Evolutionary conservation across 2,329 filamentous ascomycete species (phyloP).

Genomic region (Stachybotrys echinatus): DNA sequence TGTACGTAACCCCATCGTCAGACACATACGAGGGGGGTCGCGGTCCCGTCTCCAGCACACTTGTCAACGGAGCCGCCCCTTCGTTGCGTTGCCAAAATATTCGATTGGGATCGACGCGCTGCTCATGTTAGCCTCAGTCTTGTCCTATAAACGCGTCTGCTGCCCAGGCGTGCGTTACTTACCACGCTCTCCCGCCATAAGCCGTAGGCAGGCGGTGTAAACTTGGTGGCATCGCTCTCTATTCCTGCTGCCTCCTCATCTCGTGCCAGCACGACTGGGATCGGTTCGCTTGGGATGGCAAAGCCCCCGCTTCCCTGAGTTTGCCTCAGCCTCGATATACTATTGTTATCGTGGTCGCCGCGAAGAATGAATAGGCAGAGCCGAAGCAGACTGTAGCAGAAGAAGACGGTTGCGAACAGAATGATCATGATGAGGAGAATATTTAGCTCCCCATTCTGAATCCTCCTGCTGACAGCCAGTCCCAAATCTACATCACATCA

Average conservation of each 20-base stretch:
- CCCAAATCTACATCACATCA: slow-evolving; percentile 55
- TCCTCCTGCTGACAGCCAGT: slow-evolving; percentile 60
- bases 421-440: slow-evolving; percentile 76
- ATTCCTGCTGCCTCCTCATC: slow-evolving; percentile 65
- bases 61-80: slow-evolving; percentile 17
- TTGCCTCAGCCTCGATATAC: slow-evolving; percentile 23
- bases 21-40: slow-evolving; percentile 73
- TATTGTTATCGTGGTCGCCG: slow-evolving; percentile 26
- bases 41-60: slow-evolving; percentile 17
- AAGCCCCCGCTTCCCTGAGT: slow-evolving; percentile 58
- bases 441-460: slow-evolving; percentile 66
- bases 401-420: slow-evolving; percentile 68
- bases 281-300: slow-evolving; percentile 65
- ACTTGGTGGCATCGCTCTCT: slow-evolving; percentile 49
- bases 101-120: slow-evolving; percentile 74
- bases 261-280: slow-evolving; percentile 67
- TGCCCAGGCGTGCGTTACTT: slow-evolving; percentile 29
- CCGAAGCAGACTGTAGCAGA: slow-evolving; percentile 72
- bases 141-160: not conserved
- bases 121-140: not conserved
- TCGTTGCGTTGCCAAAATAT: slow-evolving; percentile 74
- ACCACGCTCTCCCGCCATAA: slow-evolving; percentile 79
- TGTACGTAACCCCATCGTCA: slow-evolving; percentile 69
- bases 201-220: slow-evolving; percentile 78
- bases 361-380: slow-evolving; percentile 62